Evolutionary conservation across 148 eudicot species (phyloP).

Genomic region (Rheum nobile): DNA sequence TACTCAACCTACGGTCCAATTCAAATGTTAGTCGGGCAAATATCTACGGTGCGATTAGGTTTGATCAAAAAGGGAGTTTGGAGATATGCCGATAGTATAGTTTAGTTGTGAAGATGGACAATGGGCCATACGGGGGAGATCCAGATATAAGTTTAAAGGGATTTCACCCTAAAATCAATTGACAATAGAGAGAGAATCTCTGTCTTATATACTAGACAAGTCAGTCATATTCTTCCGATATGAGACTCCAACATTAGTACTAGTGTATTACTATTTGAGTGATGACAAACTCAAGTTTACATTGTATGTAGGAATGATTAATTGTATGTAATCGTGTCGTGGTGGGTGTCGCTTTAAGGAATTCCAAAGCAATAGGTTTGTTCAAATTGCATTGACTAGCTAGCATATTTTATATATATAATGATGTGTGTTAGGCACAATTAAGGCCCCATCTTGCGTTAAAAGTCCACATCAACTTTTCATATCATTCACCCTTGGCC

Average conservation of each 20-base stretch:
- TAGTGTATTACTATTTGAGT: not conserved
- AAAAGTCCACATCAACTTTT: not conserved
- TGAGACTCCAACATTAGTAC: not conserved
- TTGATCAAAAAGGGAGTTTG: not conserved
- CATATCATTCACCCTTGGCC: not conserved
- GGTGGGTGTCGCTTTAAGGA: not conserved
- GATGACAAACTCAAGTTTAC: not conserved
- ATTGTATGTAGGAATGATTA: not conserved
- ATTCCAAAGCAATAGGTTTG: constrained; percentile 1
- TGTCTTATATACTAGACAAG: too few relatives aligned
- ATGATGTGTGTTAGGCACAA: constrained; percentile 1
- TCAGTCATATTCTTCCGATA: too few relatives aligned
- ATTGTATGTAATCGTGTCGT: not conserved
- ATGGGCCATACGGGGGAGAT: too few relatives aligned
- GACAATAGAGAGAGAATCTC: too few relatives aligned
- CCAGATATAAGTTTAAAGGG: too few relatives aligned
- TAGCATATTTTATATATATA: not conserved
- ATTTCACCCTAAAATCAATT: too few relatives aligned
- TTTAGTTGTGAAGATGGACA: too few relatives aligned
- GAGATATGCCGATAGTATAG: not conserved
- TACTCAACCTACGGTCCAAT: not conserved
- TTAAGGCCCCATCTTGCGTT: constrained; percentile 1
- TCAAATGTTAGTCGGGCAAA: not conserved
- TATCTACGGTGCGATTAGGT: not conserved
- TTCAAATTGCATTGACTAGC: constrained; percentile 2